Evolutionary conservation across 176 grass and related monocot genomes (phyloP).

Genomic region (Triticum turgidum): DNA sequence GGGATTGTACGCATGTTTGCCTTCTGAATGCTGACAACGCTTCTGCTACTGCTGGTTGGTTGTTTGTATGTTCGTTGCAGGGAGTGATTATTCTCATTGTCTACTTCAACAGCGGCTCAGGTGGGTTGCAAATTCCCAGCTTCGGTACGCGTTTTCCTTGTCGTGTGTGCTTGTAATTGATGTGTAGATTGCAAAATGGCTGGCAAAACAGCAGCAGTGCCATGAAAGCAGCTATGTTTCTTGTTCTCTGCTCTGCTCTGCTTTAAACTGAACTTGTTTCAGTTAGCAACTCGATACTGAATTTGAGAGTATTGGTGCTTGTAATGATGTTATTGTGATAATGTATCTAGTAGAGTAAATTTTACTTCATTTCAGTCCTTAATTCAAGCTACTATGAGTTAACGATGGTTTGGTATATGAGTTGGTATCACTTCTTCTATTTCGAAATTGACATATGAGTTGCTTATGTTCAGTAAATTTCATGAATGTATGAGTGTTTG

Average conservation of each 20-base stretch:
- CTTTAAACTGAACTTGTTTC: background rate
- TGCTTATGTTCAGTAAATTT: no score
- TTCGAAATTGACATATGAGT: no score
- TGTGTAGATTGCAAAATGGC: background rate
- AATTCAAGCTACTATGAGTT: no score
- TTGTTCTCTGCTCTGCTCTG: background rate
- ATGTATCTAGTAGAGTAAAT: no score
- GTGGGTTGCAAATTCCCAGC: constrained; percentile 33
- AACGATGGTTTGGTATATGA: no score
- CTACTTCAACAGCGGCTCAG: constrained; percentile 68
- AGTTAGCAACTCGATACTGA: background rate
- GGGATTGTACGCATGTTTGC: no score
- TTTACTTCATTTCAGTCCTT: no score
- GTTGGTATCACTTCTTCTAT: no score
- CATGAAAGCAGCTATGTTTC: background rate
- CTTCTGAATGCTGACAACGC: background rate
- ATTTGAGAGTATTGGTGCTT: background rate
- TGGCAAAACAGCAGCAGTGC: background rate
- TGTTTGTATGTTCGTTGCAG: constrained; percentile 26
- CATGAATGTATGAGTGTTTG: no score
- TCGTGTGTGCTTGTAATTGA: background rate
- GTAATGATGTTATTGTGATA: no score
- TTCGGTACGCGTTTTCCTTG: background rate
- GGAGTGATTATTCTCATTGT: constrained; percentile 74
- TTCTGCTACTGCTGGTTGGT: background rate